Conservation (phyloP, 1,139 yeast genomes). For the Lodderomyces margitis region DNA sequence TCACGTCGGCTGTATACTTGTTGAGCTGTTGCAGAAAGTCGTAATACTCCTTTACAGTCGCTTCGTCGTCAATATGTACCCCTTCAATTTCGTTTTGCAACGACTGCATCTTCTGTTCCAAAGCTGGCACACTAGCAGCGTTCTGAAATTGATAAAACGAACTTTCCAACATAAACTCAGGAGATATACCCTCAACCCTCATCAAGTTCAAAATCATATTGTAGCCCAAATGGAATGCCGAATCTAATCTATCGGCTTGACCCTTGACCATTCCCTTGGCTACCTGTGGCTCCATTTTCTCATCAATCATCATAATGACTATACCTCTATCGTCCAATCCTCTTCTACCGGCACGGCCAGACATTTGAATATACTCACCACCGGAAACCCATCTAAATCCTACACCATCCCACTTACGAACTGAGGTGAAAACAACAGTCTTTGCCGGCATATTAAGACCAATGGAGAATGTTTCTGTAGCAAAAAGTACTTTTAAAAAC, state of each 20-base stretch:
- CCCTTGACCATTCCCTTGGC: slow-evolving; percentile 99
- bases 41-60: slow-evolving; percentile 73
- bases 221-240: slow-evolving; percentile 95
- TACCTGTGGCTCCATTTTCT: slow-evolving; percentile 98
- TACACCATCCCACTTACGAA: slow-evolving; percentile 96
- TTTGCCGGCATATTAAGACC: slow-evolving; percentile 98
- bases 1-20: slow-evolving; percentile 70
- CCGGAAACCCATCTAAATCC: slow-evolving; percentile 99
- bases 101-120: slow-evolving; percentile 63
- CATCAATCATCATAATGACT: slow-evolving; percentile 98
- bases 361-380: slow-evolving; percentile 99
- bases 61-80: slow-evolving; percentile 70
- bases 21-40: slow-evolving; percentile 73
- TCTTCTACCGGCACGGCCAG: slow-evolving; percentile 99
- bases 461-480: slow-evolving; percentile 97
- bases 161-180: slow-evolving; percentile 92
- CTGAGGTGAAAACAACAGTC: slow-evolving; percentile 96
- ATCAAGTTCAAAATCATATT: slow-evolving; percentile 94
- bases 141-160: slow-evolving; percentile 96
- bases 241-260: slow-evolving; percentile 92
- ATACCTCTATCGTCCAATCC: slow-evolving; percentile 99
- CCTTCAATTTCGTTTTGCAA: slow-evolving; percentile 48
- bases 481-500: slow-evolving; percentile 86
- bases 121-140: slow-evolving; percentile 80
- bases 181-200: slow-evolving; percentile 97